Base-by-base conservation (phyloP, 176 grass and related monocot genomes). In the Stipa capillata region DNA sequence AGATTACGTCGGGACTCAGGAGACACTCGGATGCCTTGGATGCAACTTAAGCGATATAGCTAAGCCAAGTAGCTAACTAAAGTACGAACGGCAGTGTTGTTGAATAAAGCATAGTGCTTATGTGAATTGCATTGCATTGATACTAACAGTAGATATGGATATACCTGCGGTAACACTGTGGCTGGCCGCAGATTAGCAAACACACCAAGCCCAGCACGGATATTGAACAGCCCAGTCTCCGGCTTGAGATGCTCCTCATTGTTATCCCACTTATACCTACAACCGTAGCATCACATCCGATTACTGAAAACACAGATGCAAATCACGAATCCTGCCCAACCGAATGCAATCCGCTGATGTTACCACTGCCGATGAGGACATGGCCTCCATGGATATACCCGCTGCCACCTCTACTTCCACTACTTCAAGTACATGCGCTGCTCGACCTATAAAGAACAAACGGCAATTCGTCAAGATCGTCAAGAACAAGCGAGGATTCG, bases 241-340 rank as follows among this genome's bases (percentile, higher is more conserved):
- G 95, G 95, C 73, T 94, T 94, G 67, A 98, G 87, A 65, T 98
- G 87, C 90, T 98, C 94, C 90, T 98, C 92, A 24, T 94, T 92
- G 24, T 86, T 94, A 86, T 98, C 95, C 95, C 95, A 98, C 50
- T 94, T 94, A 20, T 98, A 98, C 62, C 95, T 98, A 44, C 24
- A 77, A 59, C 2, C 2, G 21, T 6, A 57, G 0, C 29, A 57
- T 8, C 0, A 7, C 2, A 48, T 1, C 57, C 0, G 18, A 27
- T 27, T 11, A 42, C 9, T 61, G 35, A 76, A 39, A 76, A 34
- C 0, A 2, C 3, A 16, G 4, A 9, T 7, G 25, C 2, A 0
- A 5, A 18, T 43, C 6, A 42, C 8, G 0, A 42, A 70, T 43
- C 62, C 63, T 28, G 33, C 29, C 14, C 21, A 7, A 34, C 2